phyloP scores from a whole-genome alignment of 495 filamentous ascomycete genomes.

The Halenospora varia region DNA sequence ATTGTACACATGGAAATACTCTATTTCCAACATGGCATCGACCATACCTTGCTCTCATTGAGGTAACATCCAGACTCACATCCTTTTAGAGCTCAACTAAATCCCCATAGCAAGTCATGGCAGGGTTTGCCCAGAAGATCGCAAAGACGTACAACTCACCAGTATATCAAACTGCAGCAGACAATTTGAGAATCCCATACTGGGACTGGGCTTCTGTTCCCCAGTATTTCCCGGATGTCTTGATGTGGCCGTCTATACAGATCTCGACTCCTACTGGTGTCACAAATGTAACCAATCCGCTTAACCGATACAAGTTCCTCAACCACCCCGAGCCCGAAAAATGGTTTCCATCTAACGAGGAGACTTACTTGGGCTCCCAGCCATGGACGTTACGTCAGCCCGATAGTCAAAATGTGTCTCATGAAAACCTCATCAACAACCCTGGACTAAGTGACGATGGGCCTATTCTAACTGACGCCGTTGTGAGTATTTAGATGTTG shows the following conservation, averaged over 20 bases:
- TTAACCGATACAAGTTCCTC: conserved; percentile 57
- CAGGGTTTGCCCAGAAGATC: conserved; percentile 28
- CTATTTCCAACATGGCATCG: conserved; percentile 69
- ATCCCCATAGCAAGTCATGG: conserved; percentile 56
- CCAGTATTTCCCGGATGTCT: conserved; percentile 40
- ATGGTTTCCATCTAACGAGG: conserved; percentile 34
- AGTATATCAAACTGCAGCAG: conserved; percentile 41
- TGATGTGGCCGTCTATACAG: conserved; percentile 38
- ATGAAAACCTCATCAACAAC: not conserved
- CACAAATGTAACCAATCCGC: conserved; percentile 52
- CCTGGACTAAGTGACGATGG: conserved; percentile 21
- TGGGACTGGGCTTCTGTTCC: conserved; percentile 62
- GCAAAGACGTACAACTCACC: conserved; percentile 10
- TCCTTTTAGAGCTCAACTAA: not conserved
- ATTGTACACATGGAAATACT: conserved; percentile 59
- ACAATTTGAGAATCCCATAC: conserved; percentile 56
- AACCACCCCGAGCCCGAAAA: not conserved
- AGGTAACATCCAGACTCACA: not conserved
- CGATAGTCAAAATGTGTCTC: conserved; percentile 17
- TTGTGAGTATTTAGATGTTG: not conserved
- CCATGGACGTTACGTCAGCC: conserved; percentile 43
- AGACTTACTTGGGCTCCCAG: conserved; percentile 35
- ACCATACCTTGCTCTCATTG: conserved; percentile 51
- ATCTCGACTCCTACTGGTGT: conserved; percentile 47
- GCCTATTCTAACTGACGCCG: conserved; percentile 26